phyloP scores from a whole-genome alignment of 352 stramenopile genomes.

The Globisporangium carolinianum region DNA sequence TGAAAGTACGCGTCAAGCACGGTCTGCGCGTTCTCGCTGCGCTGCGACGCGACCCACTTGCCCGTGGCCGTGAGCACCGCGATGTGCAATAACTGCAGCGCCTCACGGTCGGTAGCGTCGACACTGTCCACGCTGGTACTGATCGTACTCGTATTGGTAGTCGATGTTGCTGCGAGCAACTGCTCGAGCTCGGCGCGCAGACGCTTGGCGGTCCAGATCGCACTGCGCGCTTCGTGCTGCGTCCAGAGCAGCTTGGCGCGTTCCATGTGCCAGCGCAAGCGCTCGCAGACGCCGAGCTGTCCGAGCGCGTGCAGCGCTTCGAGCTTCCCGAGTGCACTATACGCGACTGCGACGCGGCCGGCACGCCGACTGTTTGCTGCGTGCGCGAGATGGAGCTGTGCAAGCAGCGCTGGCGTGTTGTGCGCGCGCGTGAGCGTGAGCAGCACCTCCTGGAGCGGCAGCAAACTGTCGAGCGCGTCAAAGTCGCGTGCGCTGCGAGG shows the following conservation, averaged over 20 bases:
- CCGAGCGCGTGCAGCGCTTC: slow-evolving; percentile 38
- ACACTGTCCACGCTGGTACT: neutral
- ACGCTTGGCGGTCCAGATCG: slow-evolving; percentile 65
- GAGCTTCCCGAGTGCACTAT: slow-evolving; percentile 54
- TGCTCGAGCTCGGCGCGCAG: slow-evolving; percentile 34
- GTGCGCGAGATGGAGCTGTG: slow-evolving; percentile 50
- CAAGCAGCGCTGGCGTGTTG: slow-evolving; percentile 18
- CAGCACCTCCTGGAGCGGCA: slow-evolving; percentile 59
- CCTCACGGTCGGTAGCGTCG: slow-evolving; percentile 7
- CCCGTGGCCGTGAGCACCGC: slow-evolving; percentile 74
- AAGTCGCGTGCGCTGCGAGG: slow-evolving; percentile 44
- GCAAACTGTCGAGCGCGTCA: slow-evolving; percentile 44
- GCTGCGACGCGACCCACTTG: slow-evolving; percentile 91
- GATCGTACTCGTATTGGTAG: neutral
- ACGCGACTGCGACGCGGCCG: slow-evolving; percentile 56
- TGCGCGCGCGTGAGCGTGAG: slow-evolving; percentile 29
- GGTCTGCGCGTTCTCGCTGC: slow-evolving; percentile 86
- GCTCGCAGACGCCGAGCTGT: slow-evolving; percentile 27
- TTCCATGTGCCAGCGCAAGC: slow-evolving; percentile 63
- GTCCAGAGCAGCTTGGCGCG: slow-evolving; percentile 75
- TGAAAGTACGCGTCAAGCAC: slow-evolving; percentile 92
- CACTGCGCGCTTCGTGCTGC: slow-evolving; percentile 62
- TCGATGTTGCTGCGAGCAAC: slow-evolving; percentile 16
- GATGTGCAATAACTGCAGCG: slow-evolving; percentile 50
- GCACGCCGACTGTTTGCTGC: slow-evolving; percentile 55